Percentiles rank a stretch among this genome's conserved stretches.
Evolutionary conservation across 176 grass and related monocot species (phyloP).

Genomic region (sorghum (Sorghum bicolor)): DNA sequence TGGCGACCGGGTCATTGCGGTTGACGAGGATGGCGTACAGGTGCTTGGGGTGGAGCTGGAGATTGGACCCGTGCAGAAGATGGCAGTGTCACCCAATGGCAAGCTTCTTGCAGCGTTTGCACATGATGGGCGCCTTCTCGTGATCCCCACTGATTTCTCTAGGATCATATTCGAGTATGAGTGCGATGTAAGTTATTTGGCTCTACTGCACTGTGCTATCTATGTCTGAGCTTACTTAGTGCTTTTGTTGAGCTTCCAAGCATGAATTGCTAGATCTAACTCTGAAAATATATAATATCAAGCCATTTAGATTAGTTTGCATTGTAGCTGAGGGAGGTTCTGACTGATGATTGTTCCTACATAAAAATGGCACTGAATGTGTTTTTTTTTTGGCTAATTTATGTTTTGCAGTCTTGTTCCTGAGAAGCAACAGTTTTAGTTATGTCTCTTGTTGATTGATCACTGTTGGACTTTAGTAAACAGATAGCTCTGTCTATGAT

Average conservation of each 20-base stretch:
- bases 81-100: conserved; percentile 86
- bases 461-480: not conserved
- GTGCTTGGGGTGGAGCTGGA: conserved; percentile 58
- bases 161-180: conserved; percentile 87
- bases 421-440: not conserved
- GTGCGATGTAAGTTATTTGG: conserved; percentile 68
- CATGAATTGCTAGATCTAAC: not conserved
- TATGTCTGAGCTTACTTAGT: not conserved
- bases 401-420: not conserved
- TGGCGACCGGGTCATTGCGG: conserved; percentile 60
- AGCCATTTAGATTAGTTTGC: not conserved
- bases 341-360: not conserved
- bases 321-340: not conserved
- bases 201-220: not conserved
- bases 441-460: not conserved
- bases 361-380: not conserved
- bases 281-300: not conserved
- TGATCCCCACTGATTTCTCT: conserved; percentile 87
- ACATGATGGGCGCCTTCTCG: conserved; percentile 75
- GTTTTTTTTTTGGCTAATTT: not conserved
- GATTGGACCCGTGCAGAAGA: conserved; percentile 93
- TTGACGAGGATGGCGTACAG: conserved; percentile 84
- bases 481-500: not conserved
- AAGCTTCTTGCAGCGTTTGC: conserved; percentile 86
- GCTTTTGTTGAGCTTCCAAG: not conserved